These are phyloP conservation scores for Phytophthora aleatoria DNA, from an alignment of 352 stramenopile species.

Conservation along the genomic window DNA sequence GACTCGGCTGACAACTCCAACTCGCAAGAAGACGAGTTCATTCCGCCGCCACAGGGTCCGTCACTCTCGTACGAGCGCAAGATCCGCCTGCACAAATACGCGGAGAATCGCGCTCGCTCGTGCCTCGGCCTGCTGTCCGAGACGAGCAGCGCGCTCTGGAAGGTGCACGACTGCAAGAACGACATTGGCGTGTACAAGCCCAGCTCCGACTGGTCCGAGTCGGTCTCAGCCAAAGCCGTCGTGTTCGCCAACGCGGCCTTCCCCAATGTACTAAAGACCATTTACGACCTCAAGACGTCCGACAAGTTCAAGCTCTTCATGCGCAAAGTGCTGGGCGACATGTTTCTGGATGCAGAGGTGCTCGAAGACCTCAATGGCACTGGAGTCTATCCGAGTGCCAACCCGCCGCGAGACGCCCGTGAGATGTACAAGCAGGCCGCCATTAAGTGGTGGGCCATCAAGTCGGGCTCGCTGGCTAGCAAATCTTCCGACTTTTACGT, in stretches of 20 bases:
- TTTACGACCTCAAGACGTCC: conserved; percentile 86
- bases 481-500: conserved; percentile 90
- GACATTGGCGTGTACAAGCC: conserved; percentile 86
- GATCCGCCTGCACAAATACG: conserved; percentile 85
- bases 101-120: conserved; percentile 82
- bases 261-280: conserved; percentile 80
- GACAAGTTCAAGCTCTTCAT: conserved; percentile 88
- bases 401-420: conserved; percentile 62
- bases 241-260: conserved; percentile 79
- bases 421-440: conserved; percentile 87
- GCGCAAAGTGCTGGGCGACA: conserved; percentile 79
- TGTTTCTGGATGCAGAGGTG: conserved; percentile 85
- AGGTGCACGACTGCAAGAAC: conserved; percentile 79
- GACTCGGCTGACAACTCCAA: conserved; percentile 69
- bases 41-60: conserved; percentile 60
- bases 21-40: conserved; percentile 61
- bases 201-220: conserved; percentile 88
- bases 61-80: conserved; percentile 87
- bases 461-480: conserved; percentile 74
- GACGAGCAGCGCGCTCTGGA: conserved; percentile 81
- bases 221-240: conserved; percentile 82
- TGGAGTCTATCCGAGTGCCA: conserved; percentile 77
- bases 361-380: conserved; percentile 84
- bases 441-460: conserved; percentile 91
- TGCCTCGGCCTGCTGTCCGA: conserved; percentile 75